Base-by-base conservation (phyloP, 1,139 yeast genomes). In the Trichomonascaceae sp. region DNA sequence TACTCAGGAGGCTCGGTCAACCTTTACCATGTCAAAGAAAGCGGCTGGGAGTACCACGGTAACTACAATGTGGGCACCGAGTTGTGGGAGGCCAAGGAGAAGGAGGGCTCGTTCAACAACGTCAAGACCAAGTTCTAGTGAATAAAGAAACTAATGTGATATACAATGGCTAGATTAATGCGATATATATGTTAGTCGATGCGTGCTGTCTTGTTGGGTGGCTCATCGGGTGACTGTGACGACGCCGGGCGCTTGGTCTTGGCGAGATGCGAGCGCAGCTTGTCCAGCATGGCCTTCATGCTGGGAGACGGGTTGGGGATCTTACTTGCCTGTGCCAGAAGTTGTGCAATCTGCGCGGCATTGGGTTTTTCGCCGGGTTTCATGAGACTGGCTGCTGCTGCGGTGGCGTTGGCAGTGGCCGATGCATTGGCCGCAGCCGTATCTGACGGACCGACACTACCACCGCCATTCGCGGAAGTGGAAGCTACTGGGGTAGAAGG, bases 1-100 rank as follows among this genome's bases (percentile, higher is more conserved):
- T 92, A 69, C 62, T 85, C 97, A 37, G 99, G 99, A 68, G 98
- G 98, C 50, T 80, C 94, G 1, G 75, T 87, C 44, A 89, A 89
- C 58, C 66, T 89, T 51, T 89, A 78, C 58, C 98, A 89, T 54
- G 89, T 89, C 39, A 79, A 92, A 29, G 95, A 84, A 60, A 59
- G 71, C 35, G 98, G 99, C 33, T 92, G 98, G 98, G 70, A 71
- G 27, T 89, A 74, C 64, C 96, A 89, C 53, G 99, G 99, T 43
- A 87, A 89, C 60, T 78, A 76, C 60, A 87, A 87, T 55, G 94
- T 87, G 42, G 95, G 93, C 41, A 76, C 81, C 34, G 69, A 81
- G 39, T 82, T 89, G 66, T 89, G 95, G 87, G 93, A 84, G 51
- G 72, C 82, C 48, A 87, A 87, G 60, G 87, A 71, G 51, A 64